These are phyloP conservation scores for Piper longum DNA, from an alignment of 164 flowering plant species.

Conservation along the genomic window DNA sequence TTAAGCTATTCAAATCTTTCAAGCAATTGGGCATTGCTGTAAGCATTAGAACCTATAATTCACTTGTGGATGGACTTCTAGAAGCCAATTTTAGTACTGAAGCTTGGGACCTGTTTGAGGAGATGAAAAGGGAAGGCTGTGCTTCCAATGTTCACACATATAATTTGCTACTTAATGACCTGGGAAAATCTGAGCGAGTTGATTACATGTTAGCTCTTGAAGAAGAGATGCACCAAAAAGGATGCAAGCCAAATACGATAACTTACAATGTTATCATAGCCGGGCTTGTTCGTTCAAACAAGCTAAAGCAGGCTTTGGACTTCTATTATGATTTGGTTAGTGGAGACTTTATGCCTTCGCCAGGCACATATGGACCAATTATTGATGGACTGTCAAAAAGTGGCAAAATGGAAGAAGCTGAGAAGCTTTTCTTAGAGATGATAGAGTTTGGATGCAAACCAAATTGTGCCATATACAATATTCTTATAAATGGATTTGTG, in stretches of 20 bases:
- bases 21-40: constrained; percentile 33
- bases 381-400: constrained; percentile 73
- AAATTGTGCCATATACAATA: constrained; percentile 76
- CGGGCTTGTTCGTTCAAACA: constrained; percentile 48
- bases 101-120: constrained; percentile 48
- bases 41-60: constrained; percentile 36
- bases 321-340: constrained; percentile 63
- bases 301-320: constrained; percentile 52
- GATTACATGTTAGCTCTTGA: constrained; percentile 39
- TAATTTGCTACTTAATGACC: constrained; percentile 55
- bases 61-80: constrained; percentile 55
- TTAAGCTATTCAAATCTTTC: constrained; percentile 32
- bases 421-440: constrained; percentile 67
- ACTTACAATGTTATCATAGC: constrained; percentile 73
- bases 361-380: constrained; percentile 88
- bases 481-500: constrained; percentile 76
- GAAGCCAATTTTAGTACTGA: constrained; percentile 20
- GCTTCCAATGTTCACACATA: constrained; percentile 53
- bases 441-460: constrained; percentile 65
- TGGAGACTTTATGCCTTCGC: constrained; percentile 67
- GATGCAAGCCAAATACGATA: constrained; percentile 48
- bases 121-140: constrained; percentile 54
- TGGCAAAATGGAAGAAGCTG: constrained; percentile 67
- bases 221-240: constrained; percentile 51
- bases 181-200: constrained; percentile 49